A percentile compares a stretch with the other conserved stretches of the same genome.
Conservation (phyloP, 495 filamentous ascomycete genomes). For the Talaromyces liani region DNA sequence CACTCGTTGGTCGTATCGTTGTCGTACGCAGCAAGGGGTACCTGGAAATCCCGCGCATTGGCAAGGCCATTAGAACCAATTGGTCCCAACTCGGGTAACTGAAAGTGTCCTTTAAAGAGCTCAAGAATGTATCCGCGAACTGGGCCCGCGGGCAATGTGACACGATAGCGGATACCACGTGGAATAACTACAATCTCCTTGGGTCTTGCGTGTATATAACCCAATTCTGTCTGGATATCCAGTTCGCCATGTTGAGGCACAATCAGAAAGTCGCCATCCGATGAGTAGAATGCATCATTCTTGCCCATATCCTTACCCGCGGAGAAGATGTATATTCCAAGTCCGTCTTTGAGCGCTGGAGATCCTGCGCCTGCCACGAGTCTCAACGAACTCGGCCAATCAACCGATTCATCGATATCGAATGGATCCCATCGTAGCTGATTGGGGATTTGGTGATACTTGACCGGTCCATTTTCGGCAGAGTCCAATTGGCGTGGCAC, state of each 20-base stretch:
- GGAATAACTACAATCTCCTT: conserved; percentile 88
- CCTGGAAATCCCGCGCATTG: conserved; percentile 83
- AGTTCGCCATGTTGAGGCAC: conserved; percentile 76
- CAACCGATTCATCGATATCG: conserved; percentile 60
- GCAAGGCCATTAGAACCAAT: conserved; percentile 84
- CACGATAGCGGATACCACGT: conserved; percentile 72
- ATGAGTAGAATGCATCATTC: conserved; percentile 71
- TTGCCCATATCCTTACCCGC: not conserved
- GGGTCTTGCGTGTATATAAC: conserved; percentile 70
- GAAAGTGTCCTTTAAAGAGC: conserved; percentile 76
- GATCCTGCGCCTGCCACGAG: conserved; percentile 25
- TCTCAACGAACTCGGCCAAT: conserved; percentile 73
- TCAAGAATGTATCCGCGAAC: conserved; percentile 81
- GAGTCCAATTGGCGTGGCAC: conserved; percentile 46
- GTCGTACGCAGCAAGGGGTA: conserved; percentile 68
- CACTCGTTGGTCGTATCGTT: conserved; percentile 37
- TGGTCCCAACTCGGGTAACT: conserved; percentile 79
- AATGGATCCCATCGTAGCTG: conserved; percentile 92
- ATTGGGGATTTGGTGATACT: conserved; percentile 65
- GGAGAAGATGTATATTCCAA: not conserved
- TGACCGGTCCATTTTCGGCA: conserved; percentile 35
- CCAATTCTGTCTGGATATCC: conserved; percentile 81
- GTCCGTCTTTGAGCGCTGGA: not conserved
- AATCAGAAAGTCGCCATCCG: conserved; percentile 83
- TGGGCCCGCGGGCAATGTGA: conserved; percentile 54